Base-by-base conservation (phyloP, 176 grass and related monocot species). In the Calamus simplicifolius region DNA sequence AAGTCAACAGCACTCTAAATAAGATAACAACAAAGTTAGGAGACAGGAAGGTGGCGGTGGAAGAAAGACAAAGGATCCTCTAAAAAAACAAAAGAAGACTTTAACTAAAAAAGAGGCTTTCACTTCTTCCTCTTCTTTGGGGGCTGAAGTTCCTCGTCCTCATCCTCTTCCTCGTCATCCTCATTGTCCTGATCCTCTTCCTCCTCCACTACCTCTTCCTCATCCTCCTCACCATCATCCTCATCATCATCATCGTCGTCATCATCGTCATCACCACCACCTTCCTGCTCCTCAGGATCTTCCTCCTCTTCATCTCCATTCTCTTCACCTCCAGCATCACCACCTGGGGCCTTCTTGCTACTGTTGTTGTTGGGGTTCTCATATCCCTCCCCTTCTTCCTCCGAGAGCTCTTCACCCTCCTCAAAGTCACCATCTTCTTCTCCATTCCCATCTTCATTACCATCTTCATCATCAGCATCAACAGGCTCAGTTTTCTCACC, bases 301-400 rank as follows among this genome's bases (percentile, higher is more conserved):
- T 78, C 81, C 16, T 77, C 86, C 1, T 85, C 75, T 1, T 79
- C 87, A 55, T 90, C 87, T 8, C 78, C 79, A 2, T 90, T 90
- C 54, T 85, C 75, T 70, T 85, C 72, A 13, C 54, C 62, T 6
- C 61, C 72, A 18, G 78, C 67, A 19, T 75, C 78, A 3, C 75
- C 78, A 51, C 75, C 74, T 19, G 62, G 59, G 38, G 76, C 81
- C 72, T 85, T 85, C 68, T 82, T 82, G 48, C 53, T 54, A 23
- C 75, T 66, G 66, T 43, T 70, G 28, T 29, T 67, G 51, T 85
- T 82, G 1, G 72, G 56, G 25, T 90, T 85, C n/a, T 80, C 87
- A 4, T 57, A 13, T 14, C 10, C 25, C 19, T 25, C 25, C 30
- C 59, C 59, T 18, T 62, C 59, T 16, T 31, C 59, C 6, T 62